A percentile compares a stretch with the other conserved stretches of the same genome.
These are phyloP conservation scores for Ustilago bromivora DNA, from an alignment of 1,284 basidiomycete species.

Conservation along the genomic window DNA sequence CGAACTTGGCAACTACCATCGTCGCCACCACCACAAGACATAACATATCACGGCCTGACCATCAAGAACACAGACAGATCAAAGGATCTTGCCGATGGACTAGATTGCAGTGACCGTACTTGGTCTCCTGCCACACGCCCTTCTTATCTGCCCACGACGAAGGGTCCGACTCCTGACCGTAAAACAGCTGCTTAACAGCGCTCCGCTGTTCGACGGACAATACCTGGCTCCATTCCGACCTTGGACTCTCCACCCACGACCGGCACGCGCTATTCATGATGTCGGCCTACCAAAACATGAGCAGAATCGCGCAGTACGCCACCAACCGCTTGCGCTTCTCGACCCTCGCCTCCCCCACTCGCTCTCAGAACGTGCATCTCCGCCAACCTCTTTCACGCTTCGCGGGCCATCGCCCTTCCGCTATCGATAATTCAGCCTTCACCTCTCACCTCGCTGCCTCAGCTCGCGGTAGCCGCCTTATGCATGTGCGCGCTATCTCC, in stretches of 20 bases:
- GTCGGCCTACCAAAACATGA: slow-evolving; percentile 26
- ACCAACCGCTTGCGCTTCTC: neutral
- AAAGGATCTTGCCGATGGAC: neutral
- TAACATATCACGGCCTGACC: neutral
- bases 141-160: neutral
- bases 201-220: no score
- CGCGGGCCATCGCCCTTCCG: slow-evolving; percentile 25
- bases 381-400: slow-evolving; percentile 28
- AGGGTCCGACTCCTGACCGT: no score
- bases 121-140: slow-evolving; percentile 11
- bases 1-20: neutral
- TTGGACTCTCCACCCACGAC: no score
- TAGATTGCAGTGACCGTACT: slow-evolving; percentile 10
- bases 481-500: slow-evolving; percentile 65
- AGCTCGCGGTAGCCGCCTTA: slow-evolving; percentile 43
- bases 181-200: no score
- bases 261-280: slow-evolving; percentile 3
- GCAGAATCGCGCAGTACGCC: slow-evolving; percentile 19
- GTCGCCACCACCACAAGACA: slow-evolving; percentile 8
- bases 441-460: slow-evolving; percentile 14
- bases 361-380: neutral
- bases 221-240: no score
- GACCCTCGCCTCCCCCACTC: neutral
- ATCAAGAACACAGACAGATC: neutral
- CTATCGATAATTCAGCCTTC: slow-evolving; percentile 11